Evolutionary conservation across 805 yeast species (phyloP).

Genomic region (Candida succiphila): DNA sequence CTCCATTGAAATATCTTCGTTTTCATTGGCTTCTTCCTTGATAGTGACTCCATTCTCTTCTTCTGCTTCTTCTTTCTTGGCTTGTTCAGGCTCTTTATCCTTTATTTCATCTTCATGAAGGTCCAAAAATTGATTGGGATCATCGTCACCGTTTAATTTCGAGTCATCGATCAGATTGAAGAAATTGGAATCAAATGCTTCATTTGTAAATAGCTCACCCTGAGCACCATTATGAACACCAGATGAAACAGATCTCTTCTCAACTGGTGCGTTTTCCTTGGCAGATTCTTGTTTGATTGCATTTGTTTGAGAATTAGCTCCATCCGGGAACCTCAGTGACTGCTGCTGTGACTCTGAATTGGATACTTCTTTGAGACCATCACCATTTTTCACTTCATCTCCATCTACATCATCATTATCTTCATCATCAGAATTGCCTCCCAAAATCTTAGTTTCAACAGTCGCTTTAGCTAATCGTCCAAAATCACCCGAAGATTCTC

Average conservation of each 20-base stretch:
- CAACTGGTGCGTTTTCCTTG: too few relatives aligned
- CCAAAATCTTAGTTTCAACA: not conserved
- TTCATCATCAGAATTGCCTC: not conserved
- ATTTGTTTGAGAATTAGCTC: too few relatives aligned
- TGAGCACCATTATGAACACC: too few relatives aligned
- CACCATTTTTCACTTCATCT: slow-evolving; percentile 3
- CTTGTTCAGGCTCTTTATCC: not conserved
- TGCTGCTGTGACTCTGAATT: too few relatives aligned
- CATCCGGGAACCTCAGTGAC: too few relatives aligned
- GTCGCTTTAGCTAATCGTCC: too few relatives aligned
- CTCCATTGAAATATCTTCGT: too few relatives aligned
- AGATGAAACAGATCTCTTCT: too few relatives aligned
- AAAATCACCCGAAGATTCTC: too few relatives aligned
- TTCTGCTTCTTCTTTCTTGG: not conserved
- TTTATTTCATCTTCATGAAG: not conserved
- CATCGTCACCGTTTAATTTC: not conserved
- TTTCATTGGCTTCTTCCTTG: not conserved
- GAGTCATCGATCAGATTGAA: slow-evolving; percentile 1
- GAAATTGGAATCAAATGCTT: slow-evolving; percentile 3
- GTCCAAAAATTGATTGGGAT: not conserved
- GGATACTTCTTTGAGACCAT: too few relatives aligned
- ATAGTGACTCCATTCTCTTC: not conserved
- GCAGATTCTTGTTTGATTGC: too few relatives aligned
- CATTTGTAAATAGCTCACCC: slow-evolving; percentile 5
- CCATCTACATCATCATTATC: slow-evolving; percentile 5